Evolutionary conservation across 1,284 basidiomycete species (phyloP), one percentile per base, ranked within the genome.

Genomic region (Ustilago esculenta): DNA sequence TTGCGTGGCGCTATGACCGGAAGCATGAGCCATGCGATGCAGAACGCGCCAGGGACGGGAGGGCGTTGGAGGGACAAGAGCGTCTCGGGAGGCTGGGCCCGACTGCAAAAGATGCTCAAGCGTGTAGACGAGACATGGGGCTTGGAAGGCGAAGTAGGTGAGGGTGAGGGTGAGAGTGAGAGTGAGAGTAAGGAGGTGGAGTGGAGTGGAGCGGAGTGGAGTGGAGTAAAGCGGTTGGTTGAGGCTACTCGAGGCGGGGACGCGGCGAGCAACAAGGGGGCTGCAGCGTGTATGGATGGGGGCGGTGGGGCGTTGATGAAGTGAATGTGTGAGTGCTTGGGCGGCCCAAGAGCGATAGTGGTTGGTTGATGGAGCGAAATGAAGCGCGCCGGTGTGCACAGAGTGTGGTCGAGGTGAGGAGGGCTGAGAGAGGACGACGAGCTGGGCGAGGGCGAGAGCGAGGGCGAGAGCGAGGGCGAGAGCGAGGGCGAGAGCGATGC

Each of bases 1-100:
- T 15, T 46, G 25, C 21, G 50, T 33, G n/a, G 25, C 24, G 20
- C 20, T 6, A 11, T 30, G 61, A 1, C 23, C 15, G 14, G 54
- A 40, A 17, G 61, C 44, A 18, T 52, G 48, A 24, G 52, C 45
- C 59, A 63, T 56, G 37, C 17, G 33, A 43, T 8, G 7, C 18
- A 27, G 39, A 39, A n/a, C n/a, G n/a, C n/a, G n/a, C n/a, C n/a
- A n/a, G n/a, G n/a, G n/a, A n/a, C n/a, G n/a, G n/a, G n/a, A n/a
- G n/a, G n/a, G n/a, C n/a, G n/a, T n/a, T n/a, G n/a, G n/a, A n/a
- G n/a, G n/a, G n/a, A n/a, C n/a, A 15, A 21, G n/a, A 9, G 5
- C 24, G 41, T 10, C 24, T 18, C 29, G 12, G 23, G 18, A 45
- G 14, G 37, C 30, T 37, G 46, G 34, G 51, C 47, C 36, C 52